A percentile compares a stretch with the other conserved stretches of the same genome.
phyloP scores from a whole-genome alignment of 2,329 filamentous ascomycete genomes.

The Aspergillus sp. region DNA sequence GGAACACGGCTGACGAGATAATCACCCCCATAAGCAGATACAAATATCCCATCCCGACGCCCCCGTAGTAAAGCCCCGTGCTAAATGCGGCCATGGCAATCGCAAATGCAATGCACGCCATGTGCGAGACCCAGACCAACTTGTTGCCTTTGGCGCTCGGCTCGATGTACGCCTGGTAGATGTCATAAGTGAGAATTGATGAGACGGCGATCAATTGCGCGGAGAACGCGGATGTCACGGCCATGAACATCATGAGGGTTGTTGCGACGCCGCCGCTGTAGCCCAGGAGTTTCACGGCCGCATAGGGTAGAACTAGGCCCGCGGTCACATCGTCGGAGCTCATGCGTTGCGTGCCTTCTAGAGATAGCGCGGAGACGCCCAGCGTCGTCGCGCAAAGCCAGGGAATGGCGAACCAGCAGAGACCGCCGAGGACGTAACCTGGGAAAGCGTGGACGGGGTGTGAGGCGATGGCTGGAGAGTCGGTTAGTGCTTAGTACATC shows the following conservation, averaged over 20 bases:
- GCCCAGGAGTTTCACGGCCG: constrained; percentile 73
- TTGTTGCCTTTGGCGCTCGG: constrained; percentile 64
- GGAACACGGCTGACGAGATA: constrained; percentile 76
- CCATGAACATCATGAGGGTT: constrained; percentile 78
- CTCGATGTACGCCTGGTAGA: constrained; percentile 81
- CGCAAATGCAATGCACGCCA: constrained; percentile 64
- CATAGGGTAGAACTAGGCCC: constrained; percentile 76
- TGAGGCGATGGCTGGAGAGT: constrained; percentile 62
- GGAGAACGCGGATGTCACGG: constrained; percentile 75
- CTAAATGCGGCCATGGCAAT: constrained; percentile 70
- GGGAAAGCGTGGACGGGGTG: constrained; percentile 77
- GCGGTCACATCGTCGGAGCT: constrained; percentile 65
- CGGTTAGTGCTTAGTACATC: too few species aligned
- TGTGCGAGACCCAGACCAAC: constrained; percentile 73
- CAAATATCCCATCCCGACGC: constrained; percentile 79
- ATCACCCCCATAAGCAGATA: constrained; percentile 90
- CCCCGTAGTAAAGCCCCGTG: constrained; percentile 64
- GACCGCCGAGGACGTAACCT: constrained; percentile 77
- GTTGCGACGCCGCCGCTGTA: constrained; percentile 72
- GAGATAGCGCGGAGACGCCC: constrained; percentile 70
- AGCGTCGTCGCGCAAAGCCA: constrained; percentile 85
- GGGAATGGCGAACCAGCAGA: constrained; percentile 88
- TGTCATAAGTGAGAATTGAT: constrained; percentile 79
- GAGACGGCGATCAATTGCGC: constrained; percentile 81
- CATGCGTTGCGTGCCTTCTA: constrained; percentile 71